Percentiles rank a stretch among this genome's conserved stretches.
Evolutionary conservation across 2,329 filamentous ascomycete genomes (phyloP).

Genomic region (Botrytis squamosa): DNA sequence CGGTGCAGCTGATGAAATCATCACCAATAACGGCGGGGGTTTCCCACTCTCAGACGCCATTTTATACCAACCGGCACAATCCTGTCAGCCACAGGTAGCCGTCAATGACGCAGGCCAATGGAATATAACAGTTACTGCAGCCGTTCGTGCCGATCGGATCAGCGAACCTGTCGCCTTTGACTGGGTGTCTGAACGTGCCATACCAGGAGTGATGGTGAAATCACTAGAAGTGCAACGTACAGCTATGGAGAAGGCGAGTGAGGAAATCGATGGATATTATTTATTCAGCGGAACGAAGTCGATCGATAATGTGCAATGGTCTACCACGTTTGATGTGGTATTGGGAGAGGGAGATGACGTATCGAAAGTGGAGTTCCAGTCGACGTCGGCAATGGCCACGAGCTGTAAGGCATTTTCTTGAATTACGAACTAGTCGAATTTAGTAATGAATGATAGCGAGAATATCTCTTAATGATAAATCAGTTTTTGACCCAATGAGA

Average conservation of each 20-base stretch:
- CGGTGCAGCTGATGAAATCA: conserved; percentile 1
- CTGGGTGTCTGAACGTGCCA: neutral
- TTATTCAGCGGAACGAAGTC: neutral
- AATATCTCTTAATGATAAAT: neutral
- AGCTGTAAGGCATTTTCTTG: neutral
- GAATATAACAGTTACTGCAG: neutral
- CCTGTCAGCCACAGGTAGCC: neutral
- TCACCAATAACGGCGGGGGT: neutral
- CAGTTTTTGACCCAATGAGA: neutral
- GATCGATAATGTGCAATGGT: neutral
- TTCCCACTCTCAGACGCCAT: conserved; percentile 1
- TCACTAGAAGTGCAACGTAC: neutral
- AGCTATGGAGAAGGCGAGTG: neutral
- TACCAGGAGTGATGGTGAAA: neutral
- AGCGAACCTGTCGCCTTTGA: neutral
- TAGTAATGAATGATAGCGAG: neutral
- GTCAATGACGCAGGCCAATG: neutral
- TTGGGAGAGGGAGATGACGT: neutral
- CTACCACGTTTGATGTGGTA: neutral
- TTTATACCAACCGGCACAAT: neutral
- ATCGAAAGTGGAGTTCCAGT: neutral
- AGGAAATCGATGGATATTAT: conserved; percentile 10
- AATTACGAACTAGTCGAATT: neutral
- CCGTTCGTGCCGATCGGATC: conserved; percentile 5
- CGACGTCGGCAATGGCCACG: neutral